Evolutionary conservation across 306 rosid species (phyloP).

Genomic region (Begonia fuchsioides): DNA sequence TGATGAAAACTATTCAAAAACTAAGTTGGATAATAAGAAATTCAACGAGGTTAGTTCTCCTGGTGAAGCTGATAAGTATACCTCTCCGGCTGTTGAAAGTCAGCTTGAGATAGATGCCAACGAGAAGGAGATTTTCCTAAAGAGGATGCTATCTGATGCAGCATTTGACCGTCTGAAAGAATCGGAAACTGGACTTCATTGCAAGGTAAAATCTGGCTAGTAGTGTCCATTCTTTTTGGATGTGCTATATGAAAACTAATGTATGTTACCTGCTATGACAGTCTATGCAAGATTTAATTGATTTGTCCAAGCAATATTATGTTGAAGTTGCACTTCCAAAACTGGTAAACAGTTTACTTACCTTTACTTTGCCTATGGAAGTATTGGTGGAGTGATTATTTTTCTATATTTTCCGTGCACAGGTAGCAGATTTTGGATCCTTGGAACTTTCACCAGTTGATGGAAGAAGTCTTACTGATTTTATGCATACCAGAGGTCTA

Average conservation of each 20-base stretch:
- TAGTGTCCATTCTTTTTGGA: conserved; percentile 4
- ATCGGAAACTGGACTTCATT: conserved; percentile 86
- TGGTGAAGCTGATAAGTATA: conserved; percentile 37
- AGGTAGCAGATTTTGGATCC: conserved; percentile 99
- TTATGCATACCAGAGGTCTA: conserved; percentile 98
- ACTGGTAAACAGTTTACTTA: conserved; percentile 47
- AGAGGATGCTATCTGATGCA: conserved; percentile 45
- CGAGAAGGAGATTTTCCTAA: conserved; percentile 67
- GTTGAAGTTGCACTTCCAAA: conserved; percentile 94
- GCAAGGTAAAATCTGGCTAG: conserved; percentile 52
- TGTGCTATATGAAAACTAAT: conserved; percentile 5
- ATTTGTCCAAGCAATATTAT: conserved; percentile 69
- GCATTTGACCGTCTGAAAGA: conserved; percentile 83
- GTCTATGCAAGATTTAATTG: conserved; percentile 73
- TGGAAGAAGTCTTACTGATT: conserved; percentile 95
- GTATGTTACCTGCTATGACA: conserved; percentile 15
- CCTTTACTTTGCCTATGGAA: conserved; percentile 7
- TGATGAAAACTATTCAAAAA: conserved; percentile 34
- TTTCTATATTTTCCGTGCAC: conserved; percentile 10
- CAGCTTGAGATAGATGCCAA: conserved; percentile 28
- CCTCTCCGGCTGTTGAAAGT: conserved; percentile 29
- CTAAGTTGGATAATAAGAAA: conserved; percentile 30
- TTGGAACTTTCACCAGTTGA: conserved; percentile 98
- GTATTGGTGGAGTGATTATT: conserved; percentile 14
- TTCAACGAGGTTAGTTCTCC: conserved; percentile 20